phyloP scores from a whole-genome alignment of 2,329 filamentous ascomycete genomes.

The Fusarium ramigenum region DNA sequence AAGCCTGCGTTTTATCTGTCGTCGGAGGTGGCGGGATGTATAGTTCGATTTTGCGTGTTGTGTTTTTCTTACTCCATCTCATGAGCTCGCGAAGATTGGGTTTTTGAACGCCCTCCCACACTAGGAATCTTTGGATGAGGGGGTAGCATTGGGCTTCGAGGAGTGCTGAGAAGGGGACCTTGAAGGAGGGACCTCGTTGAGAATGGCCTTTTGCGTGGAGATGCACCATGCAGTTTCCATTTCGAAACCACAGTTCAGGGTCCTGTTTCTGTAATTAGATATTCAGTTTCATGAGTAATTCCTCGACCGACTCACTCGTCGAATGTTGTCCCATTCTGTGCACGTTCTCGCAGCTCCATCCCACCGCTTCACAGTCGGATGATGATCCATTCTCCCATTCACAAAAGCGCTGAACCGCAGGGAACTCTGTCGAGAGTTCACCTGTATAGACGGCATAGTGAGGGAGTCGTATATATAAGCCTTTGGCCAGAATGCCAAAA shows the following conservation, averaged over 20 bases:
- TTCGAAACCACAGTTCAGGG: conserved; percentile 72
- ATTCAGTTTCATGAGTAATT: background rate
- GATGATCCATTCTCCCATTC: conserved; percentile 38
- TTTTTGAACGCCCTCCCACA: conserved; percentile 42
- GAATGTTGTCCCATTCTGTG: conserved; percentile 57
- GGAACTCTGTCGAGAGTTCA: conserved; percentile 26
- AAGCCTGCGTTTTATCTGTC: conserved; percentile 62
- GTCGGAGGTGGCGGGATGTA: conserved; percentile 73
- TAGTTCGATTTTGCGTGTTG: conserved; percentile 61
- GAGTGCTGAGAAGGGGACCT: conserved; percentile 67
- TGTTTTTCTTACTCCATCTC: conserved; percentile 45
- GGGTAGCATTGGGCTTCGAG: conserved; percentile 66
- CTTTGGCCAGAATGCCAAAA: background rate
- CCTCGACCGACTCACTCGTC: conserved; percentile 52
- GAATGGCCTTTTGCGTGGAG: conserved; percentile 74
- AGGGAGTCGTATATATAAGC: conserved; percentile 8
- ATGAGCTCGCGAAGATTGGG: conserved; percentile 45
- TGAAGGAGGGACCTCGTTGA: conserved; percentile 73
- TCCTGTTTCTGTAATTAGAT: conserved; percentile 61
- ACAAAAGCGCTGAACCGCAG: conserved; percentile 43
- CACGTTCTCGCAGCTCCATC: conserved; percentile 58
- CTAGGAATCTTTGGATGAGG: conserved; percentile 64
- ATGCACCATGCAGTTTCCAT: conserved; percentile 76
- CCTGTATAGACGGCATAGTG: conserved; percentile 2
- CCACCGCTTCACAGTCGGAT: conserved; percentile 56